Conservation (phyloP, 1,284 basidiomycete species). For the Takashimella tepidaria region DNA sequence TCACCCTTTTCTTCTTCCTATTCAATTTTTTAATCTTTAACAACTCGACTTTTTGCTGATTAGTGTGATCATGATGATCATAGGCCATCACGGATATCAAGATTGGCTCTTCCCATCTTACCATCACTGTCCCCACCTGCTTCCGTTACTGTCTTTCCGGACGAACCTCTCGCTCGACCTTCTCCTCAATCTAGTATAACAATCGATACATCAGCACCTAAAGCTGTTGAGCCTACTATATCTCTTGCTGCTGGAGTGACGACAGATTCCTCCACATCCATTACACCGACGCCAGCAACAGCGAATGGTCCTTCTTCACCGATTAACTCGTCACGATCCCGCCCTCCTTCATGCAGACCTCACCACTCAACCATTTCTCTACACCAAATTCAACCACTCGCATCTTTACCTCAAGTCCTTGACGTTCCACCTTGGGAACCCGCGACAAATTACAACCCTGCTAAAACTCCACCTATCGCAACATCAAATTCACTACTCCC, state of each 20-base stretch:
- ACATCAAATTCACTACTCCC: slow-evolving; percentile 32
- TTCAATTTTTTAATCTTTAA: too few species aligned
- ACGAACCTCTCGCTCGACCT: neutral
- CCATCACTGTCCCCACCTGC: neutral
- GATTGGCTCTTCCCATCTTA: neutral
- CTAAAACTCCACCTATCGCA: slow-evolving; percentile 11
- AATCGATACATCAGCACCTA: neutral
- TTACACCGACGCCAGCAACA: too few species aligned
- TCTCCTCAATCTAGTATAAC: neutral
- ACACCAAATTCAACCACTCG: neutral
- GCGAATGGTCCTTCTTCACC: neutral
- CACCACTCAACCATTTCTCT: neutral
- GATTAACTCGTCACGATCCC: neutral
- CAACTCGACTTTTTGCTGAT: neutral
- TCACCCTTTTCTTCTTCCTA: too few species aligned
- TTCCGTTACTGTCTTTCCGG: neutral
- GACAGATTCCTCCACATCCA: neutral
- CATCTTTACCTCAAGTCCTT: slow-evolving; percentile 6
- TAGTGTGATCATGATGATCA: too few species aligned
- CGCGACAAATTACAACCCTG: slow-evolving; percentile 34
- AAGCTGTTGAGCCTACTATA: too few species aligned
- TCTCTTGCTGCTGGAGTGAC: too few species aligned
- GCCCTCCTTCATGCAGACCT: neutral
- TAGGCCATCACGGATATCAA: neutral
- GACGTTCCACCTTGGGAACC: slow-evolving; percentile 35